Conservation (phyloP, 768 basidiomycete species). For the Exsudoporus frostii region DNA sequence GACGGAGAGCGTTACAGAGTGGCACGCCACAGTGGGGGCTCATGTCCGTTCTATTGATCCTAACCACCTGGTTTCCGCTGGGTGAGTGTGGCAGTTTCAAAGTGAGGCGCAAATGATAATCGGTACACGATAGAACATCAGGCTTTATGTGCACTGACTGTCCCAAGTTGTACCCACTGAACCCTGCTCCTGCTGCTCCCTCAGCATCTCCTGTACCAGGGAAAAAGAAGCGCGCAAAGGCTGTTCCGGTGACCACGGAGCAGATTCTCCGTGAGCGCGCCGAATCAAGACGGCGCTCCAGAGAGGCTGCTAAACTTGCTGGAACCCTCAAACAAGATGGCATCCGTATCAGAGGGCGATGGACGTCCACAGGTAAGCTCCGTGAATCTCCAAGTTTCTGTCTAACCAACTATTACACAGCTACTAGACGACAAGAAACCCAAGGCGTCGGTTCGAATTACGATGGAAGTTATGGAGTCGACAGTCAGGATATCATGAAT, state of each 20-base stretch:
- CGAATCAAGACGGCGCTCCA: conserved; percentile 44
- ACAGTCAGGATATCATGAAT: conserved; percentile 59
- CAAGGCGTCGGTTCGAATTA: conserved; percentile 46
- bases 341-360: conserved; percentile 55
- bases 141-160: conserved; percentile 61
- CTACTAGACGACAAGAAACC: conserved; percentile 46
- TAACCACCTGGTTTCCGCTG: conserved; percentile 63
- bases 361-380: conserved; percentile 51
- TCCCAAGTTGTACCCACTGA: conserved; percentile 48
- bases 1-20: conserved; percentile 51
- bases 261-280: conserved; percentile 48
- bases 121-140: conserved; percentile 36
- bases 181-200: conserved; percentile 32
- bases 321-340: conserved; percentile 36
- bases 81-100: conserved; percentile 37
- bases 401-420: conserved; percentile 25
- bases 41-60: conserved; percentile 49
- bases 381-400: background rate
- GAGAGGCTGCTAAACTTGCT: conserved; percentile 34
- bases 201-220: conserved; percentile 40
- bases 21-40: conserved; percentile 48
- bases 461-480: conserved; percentile 64
- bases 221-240: conserved; percentile 34
- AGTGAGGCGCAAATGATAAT: background rate
- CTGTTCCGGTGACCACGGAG: conserved; percentile 44